phyloP scores from a whole-genome alignment of 2,329 filamentous ascomycete genomes.

The Scleromitrula shiraiana region DNA sequence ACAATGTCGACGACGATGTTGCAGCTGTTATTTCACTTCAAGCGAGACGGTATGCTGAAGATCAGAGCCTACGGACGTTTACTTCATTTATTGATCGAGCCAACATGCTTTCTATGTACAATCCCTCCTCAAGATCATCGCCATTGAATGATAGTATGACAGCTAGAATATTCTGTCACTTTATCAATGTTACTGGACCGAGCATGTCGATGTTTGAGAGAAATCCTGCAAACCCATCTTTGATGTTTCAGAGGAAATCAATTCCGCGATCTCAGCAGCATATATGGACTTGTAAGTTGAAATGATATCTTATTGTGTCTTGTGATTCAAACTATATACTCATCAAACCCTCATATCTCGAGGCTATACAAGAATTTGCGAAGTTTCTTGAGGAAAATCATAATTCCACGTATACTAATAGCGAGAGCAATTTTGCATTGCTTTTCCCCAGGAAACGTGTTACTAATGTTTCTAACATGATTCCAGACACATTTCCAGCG shows the following conservation, averaged over 20 bases:
- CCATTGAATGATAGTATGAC: conserved; percentile 76
- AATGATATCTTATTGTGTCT: no score
- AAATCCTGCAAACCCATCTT: conserved; percentile 63
- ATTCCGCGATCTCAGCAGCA: conserved; percentile 57
- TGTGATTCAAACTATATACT: no score
- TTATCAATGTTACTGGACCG: conserved; percentile 80
- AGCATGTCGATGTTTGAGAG: conserved; percentile 83
- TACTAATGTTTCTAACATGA: conserved; percentile 3
- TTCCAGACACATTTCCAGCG: conserved; percentile 69
- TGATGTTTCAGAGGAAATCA: conserved; percentile 53
- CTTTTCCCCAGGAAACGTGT: neutral
- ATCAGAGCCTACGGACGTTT: conserved; percentile 37
- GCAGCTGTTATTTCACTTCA: conserved; percentile 22
- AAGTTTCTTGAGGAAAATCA: neutral
- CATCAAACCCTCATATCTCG: no score
- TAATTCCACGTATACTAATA: no score
- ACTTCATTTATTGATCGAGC: conserved; percentile 36
- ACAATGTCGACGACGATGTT: conserved; percentile 1
- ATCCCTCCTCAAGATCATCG: conserved; percentile 54
- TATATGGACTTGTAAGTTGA: conserved; percentile 52
- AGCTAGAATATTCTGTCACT: conserved; percentile 81
- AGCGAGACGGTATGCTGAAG: conserved; percentile 22
- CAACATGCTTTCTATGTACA: conserved; percentile 55
- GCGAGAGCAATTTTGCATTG: no score
- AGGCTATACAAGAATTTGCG: neutral